Evolutionary conservation across 2,329 filamentous ascomycete species (phyloP).

Genomic region (Seiridium unicorne): DNA sequence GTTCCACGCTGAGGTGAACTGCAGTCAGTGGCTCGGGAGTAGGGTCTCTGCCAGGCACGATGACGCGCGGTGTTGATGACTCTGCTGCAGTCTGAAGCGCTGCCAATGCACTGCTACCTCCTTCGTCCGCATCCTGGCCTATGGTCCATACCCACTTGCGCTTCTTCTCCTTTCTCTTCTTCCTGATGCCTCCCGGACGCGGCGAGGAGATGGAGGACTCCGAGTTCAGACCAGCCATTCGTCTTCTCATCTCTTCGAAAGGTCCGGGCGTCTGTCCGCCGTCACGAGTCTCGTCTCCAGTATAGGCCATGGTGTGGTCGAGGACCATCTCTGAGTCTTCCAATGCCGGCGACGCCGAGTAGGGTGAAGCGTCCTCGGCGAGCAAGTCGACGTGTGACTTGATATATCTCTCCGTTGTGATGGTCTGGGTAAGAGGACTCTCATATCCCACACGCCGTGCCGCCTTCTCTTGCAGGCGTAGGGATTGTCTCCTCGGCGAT

Average conservation of each 20-base stretch:
- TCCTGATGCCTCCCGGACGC: slow-evolving; percentile 44
- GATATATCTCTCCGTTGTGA: slow-evolving; percentile 60
- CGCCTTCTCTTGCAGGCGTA: slow-evolving; percentile 52
- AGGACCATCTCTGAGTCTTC: slow-evolving; percentile 41
- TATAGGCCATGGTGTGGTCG: slow-evolving; percentile 50
- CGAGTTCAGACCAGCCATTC: slow-evolving; percentile 48
- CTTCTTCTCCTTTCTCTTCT: slow-evolving; percentile 59
- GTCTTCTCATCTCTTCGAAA: slow-evolving; percentile 61
- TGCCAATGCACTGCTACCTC: slow-evolving; percentile 40
- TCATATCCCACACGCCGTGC: slow-evolving; percentile 60
- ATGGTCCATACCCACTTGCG: slow-evolving; percentile 68
- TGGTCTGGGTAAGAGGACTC: slow-evolving; percentile 61
- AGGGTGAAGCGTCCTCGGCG: slow-evolving; percentile 53
- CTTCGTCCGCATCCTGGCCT: slow-evolving; percentile 45
- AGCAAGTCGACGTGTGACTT: slow-evolving; percentile 64
- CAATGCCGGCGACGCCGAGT: slow-evolving; percentile 34
- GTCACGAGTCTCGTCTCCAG: slow-evolving; percentile 54
- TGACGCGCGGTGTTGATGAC: slow-evolving; percentile 13
- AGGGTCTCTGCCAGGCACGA: slow-evolving; percentile 10
- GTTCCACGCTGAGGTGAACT: slow-evolving; percentile 35
- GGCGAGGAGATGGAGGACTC: slow-evolving; percentile 40
- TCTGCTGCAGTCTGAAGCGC: slow-evolving; percentile 33
- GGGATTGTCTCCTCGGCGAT: slow-evolving; percentile 53
- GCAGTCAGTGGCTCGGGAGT: slow-evolving; percentile 19
- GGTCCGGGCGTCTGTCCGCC: slow-evolving; percentile 62